Evolutionary conservation across 768 basidiomycete genomes (phyloP), one percentile per base, ranked within the genome.

Genomic region (Vishniacozyma victoriae): DNA sequence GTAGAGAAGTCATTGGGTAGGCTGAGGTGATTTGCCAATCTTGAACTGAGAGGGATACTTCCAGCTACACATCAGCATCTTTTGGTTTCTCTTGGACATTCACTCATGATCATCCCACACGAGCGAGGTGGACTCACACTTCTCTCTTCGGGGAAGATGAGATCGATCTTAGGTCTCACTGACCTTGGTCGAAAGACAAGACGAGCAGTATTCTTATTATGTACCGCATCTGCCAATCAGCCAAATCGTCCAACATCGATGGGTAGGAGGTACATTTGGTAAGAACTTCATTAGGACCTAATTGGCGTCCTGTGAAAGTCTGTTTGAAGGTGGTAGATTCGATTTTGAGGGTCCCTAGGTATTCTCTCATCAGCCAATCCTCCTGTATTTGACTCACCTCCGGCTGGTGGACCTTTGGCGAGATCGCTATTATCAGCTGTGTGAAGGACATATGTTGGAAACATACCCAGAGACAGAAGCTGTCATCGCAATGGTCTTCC

Each of bases 281-380:
- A n/a, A 69, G 19, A 1, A 63, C 57, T 27, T 65, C 67, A 43
- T 66, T 65, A 6, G 63, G 61, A 19, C 67, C 67, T 3, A 69
- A 52, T 33, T 67, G 59, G 46, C 57, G 59, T 7, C 70, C 70
- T 6, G 57, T 55, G 41, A 71, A 71, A 5, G 48, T 57, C 39
- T 69, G 62, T 37, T 68, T 62, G 36, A 60, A 52, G 2, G 67
- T 67, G 24, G 62, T 63, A 37, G 52, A 48, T 64, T 59, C 60
- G 20, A 71, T 61, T 2, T 57, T 48, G 26, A 71, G 51, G 4
- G 68, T 69, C n/a, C 70, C 70, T 1, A 69, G 53, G 41, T 68
- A 71, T 27, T 51, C 67, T 69, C 37, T 7, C 18, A 39, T 20
- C 42, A 14, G 4, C 4, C 31, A 11, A 14, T 5, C 16, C 25